Evolutionary conservation across 73 alveolate genomes (phyloP), one percentile per base, ranked within the genome.

Genomic region (Durusdinium trenchii): DNA sequence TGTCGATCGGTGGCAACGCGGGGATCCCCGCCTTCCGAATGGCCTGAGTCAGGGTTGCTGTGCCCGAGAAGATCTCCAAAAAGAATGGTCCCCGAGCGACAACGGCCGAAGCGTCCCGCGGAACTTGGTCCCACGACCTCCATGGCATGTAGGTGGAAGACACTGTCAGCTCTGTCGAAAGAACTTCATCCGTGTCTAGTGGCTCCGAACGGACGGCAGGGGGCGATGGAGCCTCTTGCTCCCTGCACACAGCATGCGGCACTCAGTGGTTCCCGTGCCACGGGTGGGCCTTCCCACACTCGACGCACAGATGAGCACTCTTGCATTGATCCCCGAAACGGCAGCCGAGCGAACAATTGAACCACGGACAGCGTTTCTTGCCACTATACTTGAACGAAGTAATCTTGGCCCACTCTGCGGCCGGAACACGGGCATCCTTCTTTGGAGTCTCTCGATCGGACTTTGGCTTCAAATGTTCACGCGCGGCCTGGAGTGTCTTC

Each of bases 281-380:
- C 52, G 85, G 85, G 85, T 73, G 85, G 1, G 12, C 85, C 0
- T 35, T 35, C 5, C 85, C 85, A 7, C 52, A 18, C 52, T n/a
- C n/a, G n/a, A n/a, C n/a, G n/a, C n/a, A n/a, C n/a, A n/a, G n/a
- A n/a, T n/a, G n/a, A n/a, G n/a, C n/a, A n/a, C n/a, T n/a, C n/a
- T n/a, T n/a, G n/a, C n/a, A n/a, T n/a, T n/a, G n/a, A n/a, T n/a
- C n/a, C n/a, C n/a, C n/a, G n/a, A n/a, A n/a, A n/a, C n/a, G n/a
- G n/a, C n/a, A n/a, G n/a, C n/a, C n/a, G n/a, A 73, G 85, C 1
- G 85, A 73, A n/a, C 85, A 73, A n/a, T 73, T 73, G 52, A 73
- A 73, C 85, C 85, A 73, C 0, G 51, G 52, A 50, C 85, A 73
- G 7, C 85, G 48, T 7, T 36, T 35, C 48, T 12, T 12, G 23